Evolutionary conservation across 345 rosid genomes (phyloP).

Genomic region (Lepidium sativum): DNA sequence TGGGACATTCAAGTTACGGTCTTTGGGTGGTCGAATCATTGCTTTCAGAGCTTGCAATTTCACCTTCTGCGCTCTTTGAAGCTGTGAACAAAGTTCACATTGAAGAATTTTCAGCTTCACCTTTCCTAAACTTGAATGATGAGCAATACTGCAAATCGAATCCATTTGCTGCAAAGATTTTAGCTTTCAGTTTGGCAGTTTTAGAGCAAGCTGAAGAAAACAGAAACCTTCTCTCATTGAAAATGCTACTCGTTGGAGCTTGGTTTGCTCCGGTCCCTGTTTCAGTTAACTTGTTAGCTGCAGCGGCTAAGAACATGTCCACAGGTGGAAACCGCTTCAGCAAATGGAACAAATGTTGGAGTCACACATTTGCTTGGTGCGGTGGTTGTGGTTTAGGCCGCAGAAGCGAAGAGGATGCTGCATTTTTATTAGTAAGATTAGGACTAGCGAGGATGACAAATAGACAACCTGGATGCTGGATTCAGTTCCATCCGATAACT

Average conservation of each 20-base stretch:
- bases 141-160: slow-evolving; percentile 68
- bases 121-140: slow-evolving; percentile 35
- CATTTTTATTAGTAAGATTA: slow-evolving; percentile 53
- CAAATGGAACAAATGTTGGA: slow-evolving; percentile 56
- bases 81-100: slow-evolving; percentile 56
- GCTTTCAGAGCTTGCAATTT: slow-evolving; percentile 60
- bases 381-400: slow-evolving; percentile 61
- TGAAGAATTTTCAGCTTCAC: slow-evolving; percentile 40
- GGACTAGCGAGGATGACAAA: slow-evolving; percentile 62
- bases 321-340: slow-evolving; percentile 39
- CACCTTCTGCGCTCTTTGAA: slow-evolving; percentile 69
- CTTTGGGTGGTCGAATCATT: slow-evolving; percentile 66
- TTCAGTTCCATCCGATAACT: slow-evolving; percentile 74
- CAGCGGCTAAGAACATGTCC: slow-evolving; percentile 66
- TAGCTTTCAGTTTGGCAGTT: slow-evolving; percentile 48
- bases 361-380: slow-evolving; percentile 47
- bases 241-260: slow-evolving; percentile 80
- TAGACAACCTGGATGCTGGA: slow-evolving; percentile 57
- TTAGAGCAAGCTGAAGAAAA: slow-evolving; percentile 57
- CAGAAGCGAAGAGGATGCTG: slow-evolving; percentile 75
- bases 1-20: slow-evolving; percentile 71
- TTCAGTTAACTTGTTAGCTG: slow-evolving; percentile 45
- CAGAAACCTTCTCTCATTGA: slow-evolving; percentile 52
- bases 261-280: slow-evolving; percentile 86
- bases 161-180: slow-evolving; percentile 54